phyloP scores from a whole-genome alignment of 163 green algal species.

The Chlorella variabilis region DNA sequence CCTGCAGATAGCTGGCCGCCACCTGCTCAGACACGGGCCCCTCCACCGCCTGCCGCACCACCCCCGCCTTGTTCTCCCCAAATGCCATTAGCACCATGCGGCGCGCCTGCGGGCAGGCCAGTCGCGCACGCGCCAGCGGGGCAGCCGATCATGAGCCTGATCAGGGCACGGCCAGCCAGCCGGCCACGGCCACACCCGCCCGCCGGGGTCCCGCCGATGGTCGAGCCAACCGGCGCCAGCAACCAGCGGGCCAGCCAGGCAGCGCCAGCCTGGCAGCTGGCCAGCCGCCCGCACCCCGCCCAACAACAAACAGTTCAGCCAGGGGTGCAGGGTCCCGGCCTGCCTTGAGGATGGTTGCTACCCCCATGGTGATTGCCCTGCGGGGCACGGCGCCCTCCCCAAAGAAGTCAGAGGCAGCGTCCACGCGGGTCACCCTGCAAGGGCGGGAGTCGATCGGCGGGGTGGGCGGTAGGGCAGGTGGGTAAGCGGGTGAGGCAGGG shows the following conservation, averaged over 20 bases:
- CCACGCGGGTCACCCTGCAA: slow-evolving; percentile 26
- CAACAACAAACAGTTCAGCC: too few relatives aligned
- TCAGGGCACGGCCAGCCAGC: too few relatives aligned
- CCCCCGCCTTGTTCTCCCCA: slow-evolving; percentile 39
- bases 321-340: too few relatives aligned
- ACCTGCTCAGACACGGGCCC: slow-evolving; percentile 3
- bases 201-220: too few relatives aligned
- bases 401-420: slow-evolving; percentile 45
- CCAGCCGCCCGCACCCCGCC: too few relatives aligned
- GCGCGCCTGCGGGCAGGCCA: not conserved
- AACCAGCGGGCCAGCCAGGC: not conserved
- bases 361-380: slow-evolving; percentile 43
- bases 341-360: slow-evolving; percentile 38
- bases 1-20: slow-evolving; percentile 36
- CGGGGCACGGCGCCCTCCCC: slow-evolving; percentile 38
- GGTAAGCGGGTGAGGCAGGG: not conserved
- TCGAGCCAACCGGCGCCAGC: too few relatives aligned
- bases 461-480: not conserved
- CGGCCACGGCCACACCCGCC: too few relatives aligned
- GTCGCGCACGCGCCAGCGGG: too few relatives aligned
- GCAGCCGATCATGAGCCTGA: too few relatives aligned
- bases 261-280: too few relatives aligned
- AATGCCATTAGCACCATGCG: slow-evolving; percentile 36
- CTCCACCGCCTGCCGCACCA: slow-evolving; percentile 30
- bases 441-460: too few relatives aligned